Evolutionary conservation across 129 eudicot genomes (phyloP), one percentile per base, ranked within the genome.

Genomic region (Oenanthe sinensis): DNA sequence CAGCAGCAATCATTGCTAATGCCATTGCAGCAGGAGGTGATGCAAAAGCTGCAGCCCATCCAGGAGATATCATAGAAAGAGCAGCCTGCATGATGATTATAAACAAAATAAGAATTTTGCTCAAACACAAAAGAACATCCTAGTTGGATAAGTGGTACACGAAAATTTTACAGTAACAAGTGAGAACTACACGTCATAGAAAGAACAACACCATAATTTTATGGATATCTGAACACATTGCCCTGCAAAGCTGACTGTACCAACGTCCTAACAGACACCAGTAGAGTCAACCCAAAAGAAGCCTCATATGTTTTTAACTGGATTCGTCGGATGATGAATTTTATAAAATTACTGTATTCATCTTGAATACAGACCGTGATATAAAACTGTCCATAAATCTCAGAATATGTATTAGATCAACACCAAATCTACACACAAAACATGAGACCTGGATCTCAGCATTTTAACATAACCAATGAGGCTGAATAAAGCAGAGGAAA

Each of bases 11-110:
- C 97, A 95, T 95, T 78, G 99, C 97, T 70, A 95, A 82, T 65
- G 97, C 96, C 90, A 95, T 82, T 71, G 97, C 99, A 58, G 96
- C 97, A 76, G 99, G 99, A 44, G 99, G 99, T 79, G 99, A 95
- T 49, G 99, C 99, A 89, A 95, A 95, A 76, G 99, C 91, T 79
- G 97, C 99, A 81, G 99, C 97, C 99, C 99, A 95, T 72, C 90
- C 92, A 77, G 99, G 97, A 55, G 99, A 84, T 74, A 90, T 83
- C 99, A 95, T 92, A 65, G 96, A 88, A 86, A 95, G 91, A 81
- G 98, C 96, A 87, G 96, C 94, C 98, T 95, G 75, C 75, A 80
- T 84, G 77, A 62, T 58, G 17, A 24, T 45, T 45, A 11, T 73
- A 17, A 30, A 74, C 8, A n/a, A 43, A 42, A 11, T 10, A 72